Evolutionary conservation across 1,284 basidiomycete species (phyloP), one percentile per base, ranked within the genome.

Genomic region (Tetrapyrgos nigripes): DNA sequence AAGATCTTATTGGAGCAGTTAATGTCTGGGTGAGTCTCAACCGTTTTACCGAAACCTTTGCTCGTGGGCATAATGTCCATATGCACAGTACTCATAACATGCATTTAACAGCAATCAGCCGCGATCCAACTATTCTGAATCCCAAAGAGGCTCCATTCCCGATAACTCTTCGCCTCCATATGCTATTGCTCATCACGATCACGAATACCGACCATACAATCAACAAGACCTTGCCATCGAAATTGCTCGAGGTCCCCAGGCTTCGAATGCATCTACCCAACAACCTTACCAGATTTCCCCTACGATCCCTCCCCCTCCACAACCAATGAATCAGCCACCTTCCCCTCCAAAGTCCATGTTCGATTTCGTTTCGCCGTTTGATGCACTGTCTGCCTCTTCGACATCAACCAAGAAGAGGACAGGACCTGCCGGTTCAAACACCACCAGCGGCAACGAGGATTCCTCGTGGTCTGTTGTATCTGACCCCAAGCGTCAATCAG

Each of bases 341-440:
- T 87, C 89, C 45, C 82, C 87, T 28, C 87, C 85, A 64, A 88
- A 89, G 73, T 88, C 89, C 55, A 85, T 92, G 82, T 93, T 93
- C 66, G 89, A 92, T 50, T 93, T 91, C 62, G 81, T 89, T 56
- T 92, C 91, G 55, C 88, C 92, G 3, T 93, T 93, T 65, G 92
- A 93, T 66, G 89, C 90, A 13, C 79, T 93, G 28, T 71, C 75
- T 27, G 77, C 82, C 5, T 68, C 77, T 5, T 63, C 76, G 43
- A 66, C 76, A 8, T 71, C 82, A 54, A 87, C 86, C 77, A 88
- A 88, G 70, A 91, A 90, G 70, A 82, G 86, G 13, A 79, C 79
- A 3, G 81, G 83, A 13, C 61, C 76, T 24, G 78, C 79, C 44
- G 70, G 76, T 3, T 59, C 79, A 1, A 73, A 73, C 47, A 65